Base-by-base conservation (phyloP, 73 alveolate species). In the Paramecium octaurelia region DNA sequence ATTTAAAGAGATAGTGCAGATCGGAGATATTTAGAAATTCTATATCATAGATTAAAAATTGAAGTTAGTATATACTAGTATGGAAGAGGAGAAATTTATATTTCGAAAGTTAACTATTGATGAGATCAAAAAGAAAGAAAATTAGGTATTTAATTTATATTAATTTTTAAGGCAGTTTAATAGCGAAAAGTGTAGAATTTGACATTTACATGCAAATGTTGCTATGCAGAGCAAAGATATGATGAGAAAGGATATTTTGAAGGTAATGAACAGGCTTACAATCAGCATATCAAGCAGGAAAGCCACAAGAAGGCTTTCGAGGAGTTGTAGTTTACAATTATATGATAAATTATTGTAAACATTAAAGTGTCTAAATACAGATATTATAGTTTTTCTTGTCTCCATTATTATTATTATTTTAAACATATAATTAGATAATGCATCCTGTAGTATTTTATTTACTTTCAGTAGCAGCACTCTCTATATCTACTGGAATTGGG, bases 381-480 rank as follows among this genome's bases (percentile, higher is more conserved):
- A 20, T 58, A 27, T 58, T 27, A 58, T 58, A 8, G n/a, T 58
- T 58, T 11, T 23, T 5, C 20, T 3, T 59, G 4, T 8, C 20
- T 27, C 12, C 16, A 16, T 59, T 34, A 27, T 34, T 34, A 16
- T 59, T 34, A 27, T 34, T 34, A 8, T 64, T 64, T 64, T 12
- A 64, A 23, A 7, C 9, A 16, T 54, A 18, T 48, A 16, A 48
- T 14, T n/a, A 24, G 9, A 54, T 64, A 27, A 80, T 80, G 91
- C 70, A 80, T 80, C 91, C 91, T 48, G 91, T 80, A 8, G 29
- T 80, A 44, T 80, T 80, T 80, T 80, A 80, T 24, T 35, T 80
- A 43, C 73, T 46, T 42, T 40, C 91, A 24, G 91, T 48, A 0
- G 91, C 75, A 21, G 70, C 46, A 4, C 20, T 80, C 20, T 20